Base-by-base conservation (phyloP, 768 basidiomycete species). In the Atractiella rhizophila region DNA sequence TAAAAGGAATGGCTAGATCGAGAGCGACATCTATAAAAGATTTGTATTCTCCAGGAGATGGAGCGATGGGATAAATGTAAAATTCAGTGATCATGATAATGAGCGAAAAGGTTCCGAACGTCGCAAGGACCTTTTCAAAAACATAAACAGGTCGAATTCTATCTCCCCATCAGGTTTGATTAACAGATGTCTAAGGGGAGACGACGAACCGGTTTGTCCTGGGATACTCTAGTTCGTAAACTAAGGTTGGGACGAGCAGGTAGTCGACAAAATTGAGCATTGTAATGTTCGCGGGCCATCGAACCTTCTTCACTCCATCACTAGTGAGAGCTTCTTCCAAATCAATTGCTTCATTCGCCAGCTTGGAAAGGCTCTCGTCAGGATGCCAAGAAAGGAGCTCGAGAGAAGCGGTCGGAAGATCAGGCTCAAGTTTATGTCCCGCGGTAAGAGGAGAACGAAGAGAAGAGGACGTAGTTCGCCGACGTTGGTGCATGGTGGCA, bases 151-250 rank as follows among this genome's bases (percentile, higher is more conserved):
- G 78, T 59, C 69, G 71, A 36, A 65, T 56, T 11, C 62, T 63
- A 45, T 5, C 28, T 6, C 5, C 16, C 27, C 19, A 19, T 25
- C 11, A 26, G 30, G 13, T 36, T 9, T 12, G 23, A 5, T 29
- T 21, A 15, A 38, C 15, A 21, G 20, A 26, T 15, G 19, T 39
- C 21, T 21, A 24, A n/a, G n/a, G n/a, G n/a, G n/a, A n/a, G n/a
- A 32, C 12, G 9, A 60, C 69, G 37, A 53, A 80, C 80, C 66
- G 62, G 25, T 78, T 71, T 9, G 88, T 94, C 37, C 88, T 64
- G 9, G 88, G 88, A 57, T 86, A 98, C 59, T 94, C 86, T 26
- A 96, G 64, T 57, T 96, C 85, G 54, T 98, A 98, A 6, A 94
- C 85, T 31, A 98, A 66, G 0, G 82, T 82, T 12, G 91, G 91